Evolutionary conservation across 2,329 filamentous ascomycete genomes (phyloP).

Genomic region (Pezicula neosporulosa): DNA sequence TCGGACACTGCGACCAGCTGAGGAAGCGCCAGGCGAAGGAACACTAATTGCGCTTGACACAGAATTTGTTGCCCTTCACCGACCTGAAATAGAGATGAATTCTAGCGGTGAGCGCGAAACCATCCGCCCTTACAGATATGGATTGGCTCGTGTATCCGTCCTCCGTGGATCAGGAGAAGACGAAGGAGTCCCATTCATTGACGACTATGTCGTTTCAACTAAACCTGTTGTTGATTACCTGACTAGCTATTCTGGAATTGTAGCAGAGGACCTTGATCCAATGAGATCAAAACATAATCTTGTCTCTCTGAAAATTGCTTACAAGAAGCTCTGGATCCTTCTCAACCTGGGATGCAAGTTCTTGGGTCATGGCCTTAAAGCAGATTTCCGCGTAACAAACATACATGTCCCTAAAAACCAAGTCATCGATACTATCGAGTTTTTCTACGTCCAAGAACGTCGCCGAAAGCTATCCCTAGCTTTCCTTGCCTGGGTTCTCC

Average conservation of each 20-base stretch:
- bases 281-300: conserved; percentile 77
- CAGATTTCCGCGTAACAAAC: conserved; percentile 97
- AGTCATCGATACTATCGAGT: conserved; percentile 89
- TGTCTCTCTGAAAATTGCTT: conserved; percentile 83
- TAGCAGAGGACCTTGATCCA: conserved; percentile 78
- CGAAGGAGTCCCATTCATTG: conserved; percentile 86
- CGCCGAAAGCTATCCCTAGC: conserved; percentile 86
- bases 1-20: conserved; percentile 48
- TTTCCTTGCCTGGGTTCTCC: conserved; percentile 85
- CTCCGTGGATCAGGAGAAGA: conserved; percentile 74
- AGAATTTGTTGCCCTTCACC: conserved; percentile 90
- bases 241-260: conserved; percentile 91
- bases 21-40: conserved; percentile 66
- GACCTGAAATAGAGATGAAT: conserved; percentile 94
- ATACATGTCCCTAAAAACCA: conserved; percentile 90
- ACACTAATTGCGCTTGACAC: conserved; percentile 89
- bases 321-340: conserved; percentile 97
- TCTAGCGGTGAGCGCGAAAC: conserved; percentile 90
- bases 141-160: conserved; percentile 89
- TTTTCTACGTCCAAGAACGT: conserved; percentile 80
- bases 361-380: conserved; percentile 87
- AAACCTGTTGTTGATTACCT: conserved; percentile 94
- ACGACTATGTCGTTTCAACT: conserved; percentile 91
- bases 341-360: conserved; percentile 93
- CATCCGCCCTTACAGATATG: conserved; percentile 85